Evolutionary conservation across 1,139 yeast species (phyloP).

Genomic region (Debaryomyces fabryi): DNA sequence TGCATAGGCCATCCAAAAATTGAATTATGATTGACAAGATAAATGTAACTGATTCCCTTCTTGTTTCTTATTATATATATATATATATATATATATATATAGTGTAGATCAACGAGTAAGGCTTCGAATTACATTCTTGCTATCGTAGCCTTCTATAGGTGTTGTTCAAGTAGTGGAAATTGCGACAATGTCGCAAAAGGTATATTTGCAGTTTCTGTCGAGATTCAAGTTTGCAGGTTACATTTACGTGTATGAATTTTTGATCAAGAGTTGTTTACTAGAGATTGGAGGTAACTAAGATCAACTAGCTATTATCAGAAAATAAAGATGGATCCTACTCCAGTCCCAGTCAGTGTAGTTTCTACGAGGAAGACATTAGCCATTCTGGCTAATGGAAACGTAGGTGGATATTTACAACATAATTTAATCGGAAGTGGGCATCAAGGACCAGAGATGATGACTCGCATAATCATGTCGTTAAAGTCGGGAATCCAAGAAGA

Average conservation of each 20-base stretch:
- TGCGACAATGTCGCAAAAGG: background rate
- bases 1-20: too few relatives aligned
- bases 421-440: conserved; percentile 48
- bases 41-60: too few relatives aligned
- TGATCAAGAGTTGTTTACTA: conserved; percentile 10
- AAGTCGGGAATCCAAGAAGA: conserved; percentile 61
- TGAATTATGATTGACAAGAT: too few relatives aligned
- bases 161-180: background rate
- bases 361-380: conserved; percentile 20
- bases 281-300: background rate
- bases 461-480: conserved; percentile 65
- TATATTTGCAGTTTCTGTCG: conserved; percentile 1
- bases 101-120: background rate
- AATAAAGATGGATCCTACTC: conserved; percentile 16
- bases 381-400: conserved; percentile 19
- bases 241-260: conserved; percentile 9
- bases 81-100: too few relatives aligned
- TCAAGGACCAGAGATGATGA: conserved; percentile 58
- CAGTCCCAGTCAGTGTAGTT: conserved; percentile 26
- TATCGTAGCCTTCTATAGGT: background rate
- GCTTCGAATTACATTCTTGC: background rate
- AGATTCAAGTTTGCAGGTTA: conserved; percentile 10
- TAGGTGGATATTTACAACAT: conserved; percentile 17
- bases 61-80: too few relatives aligned
- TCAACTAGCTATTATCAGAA: background rate